Percentiles rank a stretch among this genome's conserved stretches.
phyloP scores from a whole-genome alignment of 495 filamentous ascomycete species.

The Daldinia caldariorum region DNA sequence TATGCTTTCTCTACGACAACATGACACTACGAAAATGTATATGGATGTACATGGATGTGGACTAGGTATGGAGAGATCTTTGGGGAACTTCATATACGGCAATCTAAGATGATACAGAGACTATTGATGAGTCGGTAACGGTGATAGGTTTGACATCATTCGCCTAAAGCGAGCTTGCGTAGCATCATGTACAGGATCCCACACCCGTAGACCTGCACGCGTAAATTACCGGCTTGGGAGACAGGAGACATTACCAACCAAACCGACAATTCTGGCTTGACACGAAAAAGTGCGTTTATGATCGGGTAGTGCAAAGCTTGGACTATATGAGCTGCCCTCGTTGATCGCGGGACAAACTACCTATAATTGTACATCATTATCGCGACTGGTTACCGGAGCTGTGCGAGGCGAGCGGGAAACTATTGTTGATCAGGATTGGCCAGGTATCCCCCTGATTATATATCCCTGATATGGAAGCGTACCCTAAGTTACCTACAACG shows the following conservation, averaged over 20 bases:
- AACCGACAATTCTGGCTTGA: constrained; percentile 8
- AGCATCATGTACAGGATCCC: constrained; percentile 24
- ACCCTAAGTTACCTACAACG: no score
- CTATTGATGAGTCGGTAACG: constrained; percentile 23
- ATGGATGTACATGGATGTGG: neutral
- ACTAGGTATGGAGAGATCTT: neutral
- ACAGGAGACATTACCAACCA: constrained; percentile 21
- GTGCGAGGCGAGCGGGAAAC: constrained; percentile 25
- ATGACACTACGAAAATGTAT: constrained; percentile 16
- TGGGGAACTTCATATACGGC: constrained; percentile 3
- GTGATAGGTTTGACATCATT: constrained; percentile 43
- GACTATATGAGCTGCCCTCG: constrained; percentile 35
- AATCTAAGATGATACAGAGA: constrained; percentile 23
- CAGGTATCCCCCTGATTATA: constrained; percentile 10
- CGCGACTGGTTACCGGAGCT: constrained; percentile 21
- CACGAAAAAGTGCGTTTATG: constrained; percentile 19
- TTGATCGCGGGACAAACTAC: constrained; percentile 31
- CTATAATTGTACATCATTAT: neutral
- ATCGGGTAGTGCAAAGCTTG: constrained; percentile 13
- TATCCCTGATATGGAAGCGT: constrained; percentile 22
- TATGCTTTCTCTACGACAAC: constrained; percentile 9
- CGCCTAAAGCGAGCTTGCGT: constrained; percentile 39
- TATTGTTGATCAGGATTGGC: constrained; percentile 34
- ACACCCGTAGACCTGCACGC: constrained; percentile 23
- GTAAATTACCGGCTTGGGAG: constrained; percentile 18